Conservation (phyloP, 495 filamentous ascomycete genomes). For the Penicillium cinerascens region DNA sequence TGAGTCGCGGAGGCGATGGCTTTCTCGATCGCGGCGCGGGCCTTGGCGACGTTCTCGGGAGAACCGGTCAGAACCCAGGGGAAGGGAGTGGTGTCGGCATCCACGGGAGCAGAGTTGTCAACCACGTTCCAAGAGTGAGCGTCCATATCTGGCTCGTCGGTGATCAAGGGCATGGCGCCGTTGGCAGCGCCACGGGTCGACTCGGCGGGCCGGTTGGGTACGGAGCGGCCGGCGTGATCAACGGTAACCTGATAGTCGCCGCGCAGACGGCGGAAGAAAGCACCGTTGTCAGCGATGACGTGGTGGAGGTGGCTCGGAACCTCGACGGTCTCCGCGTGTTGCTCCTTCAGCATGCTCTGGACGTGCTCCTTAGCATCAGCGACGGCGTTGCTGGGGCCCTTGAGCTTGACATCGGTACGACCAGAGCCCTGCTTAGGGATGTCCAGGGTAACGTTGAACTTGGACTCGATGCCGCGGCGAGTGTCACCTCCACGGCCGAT, state of each 20-base stretch:
- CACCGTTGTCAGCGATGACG: slow-evolving; percentile 78
- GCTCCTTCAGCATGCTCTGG: slow-evolving; percentile 71
- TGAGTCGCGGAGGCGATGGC: slow-evolving; percentile 69
- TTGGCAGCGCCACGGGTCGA: slow-evolving; percentile 42
- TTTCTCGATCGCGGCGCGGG: slow-evolving; percentile 63
- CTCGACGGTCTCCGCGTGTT: slow-evolving; percentile 79
- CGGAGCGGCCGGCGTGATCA: slow-evolving; percentile 75
- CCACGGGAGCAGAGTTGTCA: slow-evolving; percentile 45
- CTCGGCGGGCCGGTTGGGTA: slow-evolving; percentile 57
- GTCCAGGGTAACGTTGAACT: slow-evolving; percentile 85
- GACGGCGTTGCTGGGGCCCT: slow-evolving; percentile 71
- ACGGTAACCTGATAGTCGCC: slow-evolving; percentile 83
- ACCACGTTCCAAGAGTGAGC: slow-evolving; percentile 78
- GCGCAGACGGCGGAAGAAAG: slow-evolving; percentile 83
- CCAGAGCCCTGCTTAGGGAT: slow-evolving; percentile 77
- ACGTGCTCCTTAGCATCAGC: slow-evolving; percentile 85
- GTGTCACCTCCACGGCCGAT: slow-evolving; percentile 90
- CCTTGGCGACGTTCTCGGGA: slow-evolving; percentile 71
- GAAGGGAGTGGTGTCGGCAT: slow-evolving; percentile 52
- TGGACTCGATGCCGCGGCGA: slow-evolving; percentile 77
- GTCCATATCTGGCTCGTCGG: slow-evolving; percentile 68
- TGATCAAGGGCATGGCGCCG: slow-evolving; percentile 72
- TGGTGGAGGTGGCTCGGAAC: slow-evolving; percentile 81
- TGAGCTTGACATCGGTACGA: slow-evolving; percentile 72
- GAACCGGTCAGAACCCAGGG: slow-evolving; percentile 87